A percentile compares a stretch with the other conserved stretches of the same genome.
Evolutionary conservation across 2,329 filamentous ascomycete species (phyloP).

Genomic region (Hypoxylon sp.): DNA sequence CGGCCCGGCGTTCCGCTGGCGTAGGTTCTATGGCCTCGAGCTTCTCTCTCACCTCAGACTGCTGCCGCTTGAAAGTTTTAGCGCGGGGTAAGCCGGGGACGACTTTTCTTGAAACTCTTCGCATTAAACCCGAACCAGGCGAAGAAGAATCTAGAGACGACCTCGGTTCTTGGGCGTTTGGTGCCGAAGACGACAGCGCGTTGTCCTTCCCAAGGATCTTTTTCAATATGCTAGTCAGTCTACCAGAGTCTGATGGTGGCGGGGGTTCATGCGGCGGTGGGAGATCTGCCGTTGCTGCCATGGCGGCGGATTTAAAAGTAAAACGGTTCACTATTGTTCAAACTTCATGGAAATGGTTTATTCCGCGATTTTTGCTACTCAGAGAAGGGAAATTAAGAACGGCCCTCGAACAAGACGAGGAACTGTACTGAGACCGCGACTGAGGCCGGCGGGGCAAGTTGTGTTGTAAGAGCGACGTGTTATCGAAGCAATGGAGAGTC

Average conservation of each 20-base stretch:
- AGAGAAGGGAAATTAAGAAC: slow-evolving; percentile 39
- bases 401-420: slow-evolving; percentile 42
- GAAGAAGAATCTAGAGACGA: slow-evolving; percentile 48
- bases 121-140: slow-evolving; percentile 55
- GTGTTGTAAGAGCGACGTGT: slow-evolving; percentile 28
- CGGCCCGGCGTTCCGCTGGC: slow-evolving; percentile 77
- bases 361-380: slow-evolving; percentile 45
- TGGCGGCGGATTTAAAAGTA: slow-evolving; percentile 45
- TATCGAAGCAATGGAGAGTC: slow-evolving; percentile 46
- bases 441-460: slow-evolving; percentile 36
- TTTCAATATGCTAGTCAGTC: slow-evolving; percentile 48
- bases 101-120: slow-evolving; percentile 71
- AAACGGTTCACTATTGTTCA: slow-evolving; percentile 43
- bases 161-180: slow-evolving; percentile 46
- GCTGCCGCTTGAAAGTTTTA: slow-evolving; percentile 85
- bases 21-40: slow-evolving; percentile 76
- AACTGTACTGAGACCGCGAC: slow-evolving; percentile 36
- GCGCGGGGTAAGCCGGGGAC: slow-evolving; percentile 82
- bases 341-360: slow-evolving; percentile 46
- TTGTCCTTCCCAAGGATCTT: slow-evolving; percentile 49
- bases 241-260: slow-evolving; percentile 46
- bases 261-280: slow-evolving; percentile 47
- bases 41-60: slow-evolving; percentile 83
- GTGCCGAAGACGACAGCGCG: slow-evolving; percentile 41
- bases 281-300: slow-evolving; percentile 49